Conservation (phyloP, 192 early-diverging fungal genomes). For the Podila epigama region DNA sequence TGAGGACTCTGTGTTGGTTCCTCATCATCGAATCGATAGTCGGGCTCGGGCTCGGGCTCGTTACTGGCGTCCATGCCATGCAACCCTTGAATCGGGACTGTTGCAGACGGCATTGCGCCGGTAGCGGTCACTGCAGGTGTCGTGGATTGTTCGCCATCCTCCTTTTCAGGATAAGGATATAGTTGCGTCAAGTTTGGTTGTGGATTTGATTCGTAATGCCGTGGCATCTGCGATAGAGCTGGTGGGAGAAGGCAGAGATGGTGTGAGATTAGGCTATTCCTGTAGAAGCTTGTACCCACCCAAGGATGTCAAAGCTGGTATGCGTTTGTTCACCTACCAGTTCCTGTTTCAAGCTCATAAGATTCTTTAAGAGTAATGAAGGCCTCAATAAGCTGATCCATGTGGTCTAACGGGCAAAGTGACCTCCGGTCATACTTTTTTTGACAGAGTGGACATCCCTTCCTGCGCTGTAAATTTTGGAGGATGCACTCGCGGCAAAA, state of each 20-base stretch:
- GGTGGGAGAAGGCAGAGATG: background rate
- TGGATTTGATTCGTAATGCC: constrained; percentile 22
- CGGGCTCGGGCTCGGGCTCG: too few species aligned
- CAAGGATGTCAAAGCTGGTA: constrained; percentile 3
- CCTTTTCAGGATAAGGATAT: constrained; percentile 48
- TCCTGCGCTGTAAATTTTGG: constrained; percentile 19
- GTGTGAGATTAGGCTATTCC: background rate
- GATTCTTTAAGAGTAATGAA: constrained; percentile 20
- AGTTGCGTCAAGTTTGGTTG: constrained; percentile 41
- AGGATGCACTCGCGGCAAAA: constrained; percentile 42
- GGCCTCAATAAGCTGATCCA: constrained; percentile 20
- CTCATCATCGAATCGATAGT: too few species aligned
- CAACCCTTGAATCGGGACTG: background rate
- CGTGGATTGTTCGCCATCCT: background rate
- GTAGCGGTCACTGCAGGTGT: background rate
- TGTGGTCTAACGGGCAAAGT: constrained; percentile 22
- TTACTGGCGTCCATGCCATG: too few species aligned
- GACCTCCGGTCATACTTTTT: constrained; percentile 24
- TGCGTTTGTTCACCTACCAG: constrained; percentile 14
- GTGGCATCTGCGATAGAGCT: constrained; percentile 45
- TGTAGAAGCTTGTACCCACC: background rate
- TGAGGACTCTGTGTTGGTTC: too few species aligned
- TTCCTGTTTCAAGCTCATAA: constrained; percentile 30
- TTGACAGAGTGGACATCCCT: constrained; percentile 45
- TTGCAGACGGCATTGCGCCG: background rate